phyloP scores from a whole-genome alignment of 2,329 filamentous ascomycete genomes.

The Aspergillus versicolor region DNA sequence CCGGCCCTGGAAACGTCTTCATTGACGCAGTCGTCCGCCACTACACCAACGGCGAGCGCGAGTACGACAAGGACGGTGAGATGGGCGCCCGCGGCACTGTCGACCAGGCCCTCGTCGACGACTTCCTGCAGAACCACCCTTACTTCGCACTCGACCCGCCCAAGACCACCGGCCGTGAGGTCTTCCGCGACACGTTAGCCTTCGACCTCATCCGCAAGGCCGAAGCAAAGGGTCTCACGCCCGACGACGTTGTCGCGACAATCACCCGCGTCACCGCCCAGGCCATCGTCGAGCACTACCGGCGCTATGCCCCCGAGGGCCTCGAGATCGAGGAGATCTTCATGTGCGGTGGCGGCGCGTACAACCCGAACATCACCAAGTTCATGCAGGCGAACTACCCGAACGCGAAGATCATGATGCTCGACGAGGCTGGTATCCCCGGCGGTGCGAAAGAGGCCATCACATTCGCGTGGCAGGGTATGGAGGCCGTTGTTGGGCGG shows the following conservation, averaged over 20 bases:
- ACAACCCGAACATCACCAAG: constrained; percentile 48
- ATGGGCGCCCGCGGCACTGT: constrained; percentile 52
- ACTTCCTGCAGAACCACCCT: constrained; percentile 47
- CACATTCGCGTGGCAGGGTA: constrained; percentile 61
- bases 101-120: constrained; percentile 48
- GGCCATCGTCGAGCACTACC: constrained; percentile 54
- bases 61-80: constrained; percentile 54
- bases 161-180: constrained; percentile 60
- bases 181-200: constrained; percentile 40
- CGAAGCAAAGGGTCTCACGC: neutral
- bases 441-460: constrained; percentile 60
- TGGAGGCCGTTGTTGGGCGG: constrained; percentile 59
- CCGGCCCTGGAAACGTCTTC: constrained; percentile 56
- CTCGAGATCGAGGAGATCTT: constrained; percentile 56
- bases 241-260: constrained; percentile 1
- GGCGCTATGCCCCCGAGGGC: constrained; percentile 49
- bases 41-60: constrained; percentile 51
- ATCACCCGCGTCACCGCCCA: constrained; percentile 58
- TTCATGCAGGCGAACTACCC: constrained; percentile 54
- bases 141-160: constrained; percentile 55
- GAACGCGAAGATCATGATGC: constrained; percentile 51
- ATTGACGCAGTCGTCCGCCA: constrained; percentile 58
- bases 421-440: constrained; percentile 59
- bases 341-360: constrained; percentile 42
- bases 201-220: constrained; percentile 2